Evolutionary conservation across 1,284 basidiomycete species (phyloP), one percentile per base, ranked within the genome.

Genomic region (Pterulicium gracile): DNA sequence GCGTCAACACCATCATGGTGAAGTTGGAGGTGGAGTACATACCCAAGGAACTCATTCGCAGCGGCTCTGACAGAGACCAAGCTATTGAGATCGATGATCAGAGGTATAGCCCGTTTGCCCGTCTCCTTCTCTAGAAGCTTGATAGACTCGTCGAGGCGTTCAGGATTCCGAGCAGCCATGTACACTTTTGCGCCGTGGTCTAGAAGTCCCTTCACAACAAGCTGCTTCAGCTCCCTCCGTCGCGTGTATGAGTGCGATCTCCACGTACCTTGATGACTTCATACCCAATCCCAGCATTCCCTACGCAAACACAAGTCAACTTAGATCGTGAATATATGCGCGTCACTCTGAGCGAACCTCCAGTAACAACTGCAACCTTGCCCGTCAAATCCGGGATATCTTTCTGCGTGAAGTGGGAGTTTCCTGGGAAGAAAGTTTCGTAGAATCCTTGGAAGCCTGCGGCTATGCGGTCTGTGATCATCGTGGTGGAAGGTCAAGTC

Each of bases 141-240:
- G 17, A 43, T 43, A 21, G 42, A 17, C 4, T 22, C 42, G 20
- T 22, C 14, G 5, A 24, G 19, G 4, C 23, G 19, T 7, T 7
- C 5, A 17, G 5, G 5, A 19, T 24, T 23, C 17, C 42, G 10
- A 10, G 42, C 13, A 13, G 42, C 42, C 4, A 43, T 4, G 42
- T 43, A 43, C 5, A 43, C 42, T 24, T 43, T 43, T 4, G 42
- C 42, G 23, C 23, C 17, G 23, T 43, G 42, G 14, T 43, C 20
- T 20, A 43, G 23, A 21, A 43, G 42, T 5, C 19, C 42, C 42
- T 43, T n/a, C n/a, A n/a, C n/a, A n/a, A n/a, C n/a, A n/a, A n/a
- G n/a, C n/a, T n/a, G n/a, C n/a, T n/a, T n/a, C n/a, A n/a, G n/a
- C n/a, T n/a, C n/a, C n/a, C n/a, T n/a, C n/a, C n/a, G n/a, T n/a